Base-by-base conservation (phyloP, 2,329 filamentous ascomycete species). In the Diaporthe aspalathi region DNA sequence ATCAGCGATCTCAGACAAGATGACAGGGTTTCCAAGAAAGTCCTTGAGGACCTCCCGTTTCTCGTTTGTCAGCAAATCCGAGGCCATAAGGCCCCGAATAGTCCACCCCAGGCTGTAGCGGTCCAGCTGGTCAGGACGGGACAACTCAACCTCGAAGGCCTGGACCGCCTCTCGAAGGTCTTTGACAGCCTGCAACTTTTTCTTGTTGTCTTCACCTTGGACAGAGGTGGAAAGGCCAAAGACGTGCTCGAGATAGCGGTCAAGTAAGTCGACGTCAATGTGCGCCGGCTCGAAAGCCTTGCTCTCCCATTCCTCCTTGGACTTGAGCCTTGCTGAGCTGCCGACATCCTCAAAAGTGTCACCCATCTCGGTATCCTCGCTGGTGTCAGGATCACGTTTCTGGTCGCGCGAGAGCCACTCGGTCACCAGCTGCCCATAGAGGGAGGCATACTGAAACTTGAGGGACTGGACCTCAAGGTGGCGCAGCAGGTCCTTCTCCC, bases 1-100 rank as follows among this genome's bases (percentile, higher is more conserved):
- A 69, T 88, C 86, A 0, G 84, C 82, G 17, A 88, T 82, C 76
- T 88, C 86, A 1, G 77, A 77, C 14, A 87, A 74, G 11, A 87
- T 83, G 32, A 81, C 77, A 0, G 75, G 70, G 65, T 84, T 85
- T 11, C 77, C 76, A 27, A 80, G 75, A 67, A 88, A 84, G 54
- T 86, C 84, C 7, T 77, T 80, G 20, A 88, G 77, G 0, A 82
- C 80, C 70, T 80, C 80, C 2, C 81, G 76, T 53, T 83, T 82
- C 69, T 83, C 82, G 32, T 84, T 76, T 0, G 82, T 81, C 4
- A 88, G 79, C 0, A 87, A 78, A 43, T 85, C 84, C 0, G 84
- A 84, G 3, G 78, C 75, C 27, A 83, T 75, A 2, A 88, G 81
- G 0, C 84, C 82, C 14, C 80, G 71, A 14, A 86, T 84, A 12